Base-by-base conservation (phyloP, 345 rosid genomes). In the Aquilaria sinensis region DNA sequence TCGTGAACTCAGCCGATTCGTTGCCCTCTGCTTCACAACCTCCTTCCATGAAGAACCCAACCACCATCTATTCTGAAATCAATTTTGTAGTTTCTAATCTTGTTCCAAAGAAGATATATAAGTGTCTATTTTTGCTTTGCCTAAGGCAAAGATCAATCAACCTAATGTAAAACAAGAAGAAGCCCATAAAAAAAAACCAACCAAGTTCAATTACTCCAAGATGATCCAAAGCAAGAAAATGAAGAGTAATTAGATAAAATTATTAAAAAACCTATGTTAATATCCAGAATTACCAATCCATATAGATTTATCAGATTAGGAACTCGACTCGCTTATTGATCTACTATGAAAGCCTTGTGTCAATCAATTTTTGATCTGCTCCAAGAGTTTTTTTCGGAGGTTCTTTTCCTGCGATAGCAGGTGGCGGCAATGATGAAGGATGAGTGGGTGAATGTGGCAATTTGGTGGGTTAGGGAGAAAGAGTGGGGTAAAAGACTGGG, bases 321-420 rank as follows among this genome's bases (percentile, higher is more conserved):
- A 70, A 69, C 77, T 71, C 32, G 29, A 56, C 50, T 61, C 46
- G 74, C 80, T 75, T 69, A 70, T 72, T 58, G 86, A 85, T 83
- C 85, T 69, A 71, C 68, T 72, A 45, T 77, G 61, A 59, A 64
- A 54, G 50, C 56, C 51, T 66, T 51, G 67, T 67, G 50, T 49
- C 65, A 65, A 3, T 70, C 23, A 23, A 23, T 23, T 23, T 23
- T 23, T 23, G 23, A 23, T 23, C 23, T 23, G 23, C 23, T 23
- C 23, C 23, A 23, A 23, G 23, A 23, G 1, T 23, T 23, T 23
- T 23, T 1, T 23, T 23, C 23, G 23, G 23, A 23, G 23, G 23
- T 23, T 23, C 23, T 23, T 23, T 23, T 23, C 23, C 1, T 23
- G 23, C 23, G 1, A 23, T 23, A 23, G 23, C 23, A 23, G 1